These are phyloP conservation scores for Eucalyptus shirleyi DNA, from an alignment of 345 rosid species.

Conservation along the genomic window DNA sequence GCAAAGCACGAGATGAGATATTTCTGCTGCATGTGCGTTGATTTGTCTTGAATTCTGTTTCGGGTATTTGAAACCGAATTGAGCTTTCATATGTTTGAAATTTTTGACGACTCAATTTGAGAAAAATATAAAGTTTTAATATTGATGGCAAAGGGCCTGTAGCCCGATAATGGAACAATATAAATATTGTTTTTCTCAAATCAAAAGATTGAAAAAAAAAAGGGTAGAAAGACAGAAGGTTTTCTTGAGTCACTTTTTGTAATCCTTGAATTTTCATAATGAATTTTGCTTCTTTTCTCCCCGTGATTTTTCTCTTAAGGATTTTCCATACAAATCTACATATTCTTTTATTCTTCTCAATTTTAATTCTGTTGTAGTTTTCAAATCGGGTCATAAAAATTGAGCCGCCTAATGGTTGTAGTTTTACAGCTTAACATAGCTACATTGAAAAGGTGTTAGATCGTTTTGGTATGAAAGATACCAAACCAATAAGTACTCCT, in stretches of 20 bases:
- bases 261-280: neutral
- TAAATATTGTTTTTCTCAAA: neutral
- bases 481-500: neutral
- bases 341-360: neutral
- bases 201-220: no score
- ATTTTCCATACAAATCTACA: neutral
- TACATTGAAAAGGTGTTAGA: neutral
- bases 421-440: neutral
- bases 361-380: neutral
- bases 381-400: accelerated
- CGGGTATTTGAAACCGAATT: neutral
- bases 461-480: neutral
- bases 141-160: neutral
- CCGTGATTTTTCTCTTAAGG: accelerated
- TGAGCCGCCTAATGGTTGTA: neutral
- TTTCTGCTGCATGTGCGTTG: neutral
- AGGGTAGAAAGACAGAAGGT: accelerated
- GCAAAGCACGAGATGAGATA: neutral
- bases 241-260: neutral
- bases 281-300: neutral
- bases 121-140: neutral
- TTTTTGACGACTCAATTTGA: neutral
- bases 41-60: neutral
- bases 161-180: neutral
- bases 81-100: accelerated